Evolutionary conservation across 306 rosid genomes (phyloP), one percentile per base, ranked within the genome.

Genomic region (Hippophae tibetana): DNA sequence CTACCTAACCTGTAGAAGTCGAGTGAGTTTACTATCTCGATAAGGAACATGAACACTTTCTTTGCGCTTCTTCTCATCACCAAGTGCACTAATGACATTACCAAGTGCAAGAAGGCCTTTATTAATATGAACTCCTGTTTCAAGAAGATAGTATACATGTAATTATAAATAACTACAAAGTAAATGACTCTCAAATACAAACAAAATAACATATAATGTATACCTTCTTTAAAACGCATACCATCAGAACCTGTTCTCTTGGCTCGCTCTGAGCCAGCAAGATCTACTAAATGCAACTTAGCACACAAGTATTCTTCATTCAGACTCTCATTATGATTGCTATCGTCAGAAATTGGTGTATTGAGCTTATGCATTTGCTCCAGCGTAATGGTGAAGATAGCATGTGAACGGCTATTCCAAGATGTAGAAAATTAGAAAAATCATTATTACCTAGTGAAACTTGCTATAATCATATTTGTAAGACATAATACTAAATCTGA

Each of bases 241-340:
- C 99, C 99, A 74, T 93, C 97, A 61, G 99, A 93, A 43, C 99
- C 99, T 26, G 99, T 93, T 85, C 99, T 80, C 71, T 93, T 93
- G 65, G 99, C 99, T 68, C 99, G 81, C 69, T 93, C 99, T 42
- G 99, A 93, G 78, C 99, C 99, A 61, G 99, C 99, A 68, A 93
- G 95, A 86, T 93, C 99, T 27, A 93, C 99, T 57, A 93, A 73
- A 75, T 93, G 99, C 83, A 93, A 84, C 67, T 93, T 93, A 41
- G 99, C 99, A 46, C 94, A 86, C 62, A 93, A 82, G 76, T 89
- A 93, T 65, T 89, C 99, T 45, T 89, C 95, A 55, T 74, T 84
- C 85, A 82, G 74, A 64, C 73, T 58, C 59, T 70, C 97, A 69
- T 66, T 63, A 51, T 65, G 72, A 65, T 70, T 60, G 57, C 58